Conservation (phyloP, 1,139 yeast species). For the Schwanniomyces etchellsii region DNA sequence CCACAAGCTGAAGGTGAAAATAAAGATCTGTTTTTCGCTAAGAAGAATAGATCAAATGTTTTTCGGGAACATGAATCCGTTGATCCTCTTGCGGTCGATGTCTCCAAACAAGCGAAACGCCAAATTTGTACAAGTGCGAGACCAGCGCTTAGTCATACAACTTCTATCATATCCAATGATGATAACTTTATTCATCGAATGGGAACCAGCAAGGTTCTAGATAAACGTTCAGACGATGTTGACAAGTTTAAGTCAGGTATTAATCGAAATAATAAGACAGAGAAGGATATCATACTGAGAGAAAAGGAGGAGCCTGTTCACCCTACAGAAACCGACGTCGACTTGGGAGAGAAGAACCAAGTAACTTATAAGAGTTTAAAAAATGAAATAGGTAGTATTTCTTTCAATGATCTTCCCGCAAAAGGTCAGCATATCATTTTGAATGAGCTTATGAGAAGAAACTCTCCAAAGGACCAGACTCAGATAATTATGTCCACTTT, state of each 20-base stretch:
- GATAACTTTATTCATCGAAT: slow-evolving; percentile 34
- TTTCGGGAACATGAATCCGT: background rate
- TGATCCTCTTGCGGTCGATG: slow-evolving; percentile 1
- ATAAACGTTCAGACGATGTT: slow-evolving; percentile 22
- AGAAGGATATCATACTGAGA: background rate
- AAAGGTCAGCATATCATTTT: slow-evolving; percentile 84
- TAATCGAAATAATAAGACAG: background rate
- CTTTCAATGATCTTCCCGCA: slow-evolving; percentile 84
- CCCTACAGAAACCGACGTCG: background rate
- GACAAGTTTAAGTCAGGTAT: slow-evolving; percentile 4
- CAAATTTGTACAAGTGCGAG: slow-evolving; percentile 3
- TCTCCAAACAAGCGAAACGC: no score
- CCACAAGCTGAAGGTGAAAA: slow-evolving; percentile 11
- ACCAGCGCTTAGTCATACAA: slow-evolving; percentile 11
- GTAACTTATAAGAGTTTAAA: slow-evolving; percentile 27
- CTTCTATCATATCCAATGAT: slow-evolving; percentile 33
- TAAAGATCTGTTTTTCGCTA: slow-evolving; percentile 11
- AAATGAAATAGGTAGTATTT: slow-evolving; percentile 36
- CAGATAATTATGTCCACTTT: slow-evolving; percentile 79
- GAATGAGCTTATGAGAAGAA: slow-evolving; percentile 72
- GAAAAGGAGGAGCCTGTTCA: background rate
- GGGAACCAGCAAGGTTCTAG: slow-evolving; percentile 30
- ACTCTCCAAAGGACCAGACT: slow-evolving; percentile 53
- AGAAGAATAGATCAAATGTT: slow-evolving; percentile 7
- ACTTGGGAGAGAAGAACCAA: background rate